Evolutionary conservation across 257 asterid genomes (phyloP).

Genomic region (Forsythia suspensa): DNA sequence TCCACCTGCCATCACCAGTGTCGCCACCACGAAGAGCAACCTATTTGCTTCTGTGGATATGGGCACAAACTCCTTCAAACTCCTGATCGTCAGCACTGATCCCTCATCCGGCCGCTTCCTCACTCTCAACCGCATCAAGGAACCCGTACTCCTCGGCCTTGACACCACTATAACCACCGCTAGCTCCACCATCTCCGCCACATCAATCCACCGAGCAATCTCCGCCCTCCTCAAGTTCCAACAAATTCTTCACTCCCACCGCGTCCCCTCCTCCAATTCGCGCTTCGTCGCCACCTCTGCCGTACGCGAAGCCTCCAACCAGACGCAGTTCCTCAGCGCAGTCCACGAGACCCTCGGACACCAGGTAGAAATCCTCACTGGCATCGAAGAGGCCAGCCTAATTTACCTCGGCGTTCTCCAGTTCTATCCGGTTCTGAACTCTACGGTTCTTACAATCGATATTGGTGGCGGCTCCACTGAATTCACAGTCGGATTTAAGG

Average conservation of each 20-base stretch:
- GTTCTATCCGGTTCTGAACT: conserved; percentile 47
- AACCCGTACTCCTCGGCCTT: conserved; percentile 69
- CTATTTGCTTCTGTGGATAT: conserved; percentile 73
- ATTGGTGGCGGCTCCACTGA: conserved; percentile 93
- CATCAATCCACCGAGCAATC: conserved; percentile 48
- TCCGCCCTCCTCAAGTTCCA: conserved; percentile 54
- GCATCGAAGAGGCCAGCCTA: conserved; percentile 79
- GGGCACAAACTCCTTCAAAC: conserved; percentile 84
- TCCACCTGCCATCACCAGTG: conserved; percentile 14
- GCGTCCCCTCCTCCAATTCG: conserved; percentile 45
- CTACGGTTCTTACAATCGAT: conserved; percentile 62
- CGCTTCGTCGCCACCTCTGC: conserved; percentile 90
- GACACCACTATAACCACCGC: conserved; percentile 45
- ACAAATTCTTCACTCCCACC: conserved; percentile 33
- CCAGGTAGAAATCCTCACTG: conserved; percentile 55
- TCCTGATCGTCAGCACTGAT: conserved; percentile 50
- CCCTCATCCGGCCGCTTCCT: conserved; percentile 60
- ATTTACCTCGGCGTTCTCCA: conserved; percentile 72
- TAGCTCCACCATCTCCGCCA: conserved; percentile 46
- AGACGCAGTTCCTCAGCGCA: conserved; percentile 38
- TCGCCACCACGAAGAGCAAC: conserved; percentile 20
- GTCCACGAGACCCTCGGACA: conserved; percentile 43
- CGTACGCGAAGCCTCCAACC: conserved; percentile 81
- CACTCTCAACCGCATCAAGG: conserved; percentile 60
- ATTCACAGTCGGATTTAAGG: conserved; percentile 56